Conservation (phyloP, 768 basidiomycete species). For the Agrocybe pediades region DNA sequence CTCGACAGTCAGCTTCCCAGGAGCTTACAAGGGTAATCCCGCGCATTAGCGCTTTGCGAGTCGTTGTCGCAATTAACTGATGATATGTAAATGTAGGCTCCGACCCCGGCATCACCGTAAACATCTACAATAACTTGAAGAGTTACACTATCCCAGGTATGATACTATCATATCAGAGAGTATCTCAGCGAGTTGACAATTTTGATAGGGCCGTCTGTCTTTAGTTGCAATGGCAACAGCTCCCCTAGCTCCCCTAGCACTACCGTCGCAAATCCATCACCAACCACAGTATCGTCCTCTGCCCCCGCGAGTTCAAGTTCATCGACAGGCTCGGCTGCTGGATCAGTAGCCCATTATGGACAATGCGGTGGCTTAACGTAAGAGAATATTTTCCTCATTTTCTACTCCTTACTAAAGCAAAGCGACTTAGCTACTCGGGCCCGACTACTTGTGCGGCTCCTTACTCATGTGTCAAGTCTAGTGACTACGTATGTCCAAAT, state of each 20-base stretch:
- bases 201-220: constrained; percentile 35
- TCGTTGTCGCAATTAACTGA: too few relatives aligned
- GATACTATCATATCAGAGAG: neutral
- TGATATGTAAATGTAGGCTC: constrained; percentile 22
- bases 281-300: neutral
- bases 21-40: constrained; percentile 40
- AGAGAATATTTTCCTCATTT: constrained; percentile 2
- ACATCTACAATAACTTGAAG: constrained; percentile 41
- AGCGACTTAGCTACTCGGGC: constrained; percentile 1
- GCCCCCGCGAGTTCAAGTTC: constrained; percentile 7
- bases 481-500: constrained; percentile 3
- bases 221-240: constrained; percentile 33
- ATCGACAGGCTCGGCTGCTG: constrained; percentile 17
- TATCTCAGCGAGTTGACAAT: neutral
- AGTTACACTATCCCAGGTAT: constrained; percentile 43
- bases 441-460: constrained; percentile 9
- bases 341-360: constrained; percentile 40
- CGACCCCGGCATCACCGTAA: constrained; percentile 48
- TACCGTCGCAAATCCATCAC: neutral
- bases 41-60: neutral
- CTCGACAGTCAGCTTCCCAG: constrained; percentile 48
- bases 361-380: constrained; percentile 46
- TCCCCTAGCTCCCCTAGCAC: constrained; percentile 1
- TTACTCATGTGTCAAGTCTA: constrained; percentile 9
- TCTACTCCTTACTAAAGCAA: neutral